Percentiles rank a stretch among this genome's conserved stretches.
These are phyloP conservation scores for Vararia minispora DNA, from an alignment of 768 basidiomycete genomes.

Conservation along the genomic window DNA sequence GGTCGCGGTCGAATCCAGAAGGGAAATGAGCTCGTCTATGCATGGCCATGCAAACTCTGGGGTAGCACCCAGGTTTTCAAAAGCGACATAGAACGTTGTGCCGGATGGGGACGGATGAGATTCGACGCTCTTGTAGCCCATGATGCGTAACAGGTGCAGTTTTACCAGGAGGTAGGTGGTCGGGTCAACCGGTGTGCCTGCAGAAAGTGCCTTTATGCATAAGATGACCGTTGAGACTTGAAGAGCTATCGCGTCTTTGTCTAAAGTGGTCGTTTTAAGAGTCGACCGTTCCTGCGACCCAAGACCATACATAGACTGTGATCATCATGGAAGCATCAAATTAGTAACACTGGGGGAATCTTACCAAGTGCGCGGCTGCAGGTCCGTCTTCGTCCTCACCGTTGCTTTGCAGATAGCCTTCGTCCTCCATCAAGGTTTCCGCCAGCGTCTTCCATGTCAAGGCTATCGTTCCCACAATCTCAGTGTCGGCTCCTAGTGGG, in stretches of 20 bases:
- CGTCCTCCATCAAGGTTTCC: slow-evolving; percentile 46
- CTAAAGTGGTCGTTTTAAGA: slow-evolving; percentile 17
- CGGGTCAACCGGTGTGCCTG: slow-evolving; percentile 44
- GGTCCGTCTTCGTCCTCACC: slow-evolving; percentile 29
- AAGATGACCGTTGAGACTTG: slow-evolving; percentile 49
- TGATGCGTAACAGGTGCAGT: slow-evolving; percentile 28
- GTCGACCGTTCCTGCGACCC: slow-evolving; percentile 20
- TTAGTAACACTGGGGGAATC: slow-evolving; percentile 8
- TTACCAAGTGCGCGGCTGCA: slow-evolving; percentile 30
- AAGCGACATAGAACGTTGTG: slow-evolving; percentile 41
- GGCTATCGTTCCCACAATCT: slow-evolving; percentile 26
- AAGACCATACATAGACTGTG: slow-evolving; percentile 35
- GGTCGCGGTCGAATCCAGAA: slow-evolving; percentile 49
- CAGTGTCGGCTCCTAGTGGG: no score
- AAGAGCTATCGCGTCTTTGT: slow-evolving; percentile 37
- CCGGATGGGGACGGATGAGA: slow-evolving; percentile 34
- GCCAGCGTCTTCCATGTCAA: slow-evolving; percentile 54
- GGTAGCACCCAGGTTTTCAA: slow-evolving; percentile 35
- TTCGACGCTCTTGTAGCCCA: slow-evolving; percentile 46
- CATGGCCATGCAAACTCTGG: slow-evolving; percentile 38
- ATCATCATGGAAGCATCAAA: not conserved
- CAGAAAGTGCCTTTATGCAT: slow-evolving; percentile 54
- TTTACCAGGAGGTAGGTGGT: slow-evolving; percentile 52
- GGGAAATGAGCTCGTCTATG: slow-evolving; percentile 41
- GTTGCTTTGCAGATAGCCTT: slow-evolving; percentile 32